Conservation (phyloP, 2,329 filamentous ascomycete species). For the Biscogniauxia sp. region DNA sequence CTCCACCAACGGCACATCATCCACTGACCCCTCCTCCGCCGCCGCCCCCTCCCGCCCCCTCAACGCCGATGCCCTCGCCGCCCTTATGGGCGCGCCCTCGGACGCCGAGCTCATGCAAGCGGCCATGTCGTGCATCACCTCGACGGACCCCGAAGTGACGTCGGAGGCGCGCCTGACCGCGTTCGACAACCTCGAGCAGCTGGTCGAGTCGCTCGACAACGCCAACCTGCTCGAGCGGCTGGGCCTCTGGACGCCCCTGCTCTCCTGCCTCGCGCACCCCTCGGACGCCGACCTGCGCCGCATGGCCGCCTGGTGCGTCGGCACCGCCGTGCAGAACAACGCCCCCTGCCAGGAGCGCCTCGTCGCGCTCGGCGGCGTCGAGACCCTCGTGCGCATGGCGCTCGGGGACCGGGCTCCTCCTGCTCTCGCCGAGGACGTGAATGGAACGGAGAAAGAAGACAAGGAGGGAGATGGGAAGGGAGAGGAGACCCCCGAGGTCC, state of each 20-base stretch:
- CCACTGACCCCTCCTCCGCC: slow-evolving; percentile 27
- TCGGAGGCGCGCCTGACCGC: slow-evolving; percentile 77
- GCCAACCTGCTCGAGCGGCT: slow-evolving; percentile 87
- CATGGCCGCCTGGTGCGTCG: slow-evolving; percentile 92
- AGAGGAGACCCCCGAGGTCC: slow-evolving; percentile 60
- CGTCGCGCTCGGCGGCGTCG: slow-evolving; percentile 63
- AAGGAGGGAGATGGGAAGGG: slow-evolving; percentile 51
- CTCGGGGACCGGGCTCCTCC: slow-evolving; percentile 30
- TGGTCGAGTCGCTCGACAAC: slow-evolving; percentile 92
- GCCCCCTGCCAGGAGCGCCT: slow-evolving; percentile 74
- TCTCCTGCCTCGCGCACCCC: slow-evolving; percentile 59
- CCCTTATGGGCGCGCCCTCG: slow-evolving; percentile 78
- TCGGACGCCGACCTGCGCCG: slow-evolving; percentile 69
- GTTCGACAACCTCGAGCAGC: slow-evolving; percentile 92
- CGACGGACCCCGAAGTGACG: slow-evolving; percentile 57
- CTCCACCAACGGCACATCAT: slow-evolving; percentile 31
- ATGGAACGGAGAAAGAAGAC: slow-evolving; percentile 4
- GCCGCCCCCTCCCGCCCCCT: slow-evolving; percentile 42
- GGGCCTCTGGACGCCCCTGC: slow-evolving; percentile 76
- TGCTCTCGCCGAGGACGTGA: too few relatives aligned
- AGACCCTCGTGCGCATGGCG: slow-evolving; percentile 64
- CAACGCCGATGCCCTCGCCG: slow-evolving; percentile 67
- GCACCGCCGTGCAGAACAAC: slow-evolving; percentile 97
- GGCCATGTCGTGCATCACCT: slow-evolving; percentile 73
- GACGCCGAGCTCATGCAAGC: slow-evolving; percentile 91